phyloP scores from a whole-genome alignment of 345 rosid genomes.

The Arabis alpina region DNA sequence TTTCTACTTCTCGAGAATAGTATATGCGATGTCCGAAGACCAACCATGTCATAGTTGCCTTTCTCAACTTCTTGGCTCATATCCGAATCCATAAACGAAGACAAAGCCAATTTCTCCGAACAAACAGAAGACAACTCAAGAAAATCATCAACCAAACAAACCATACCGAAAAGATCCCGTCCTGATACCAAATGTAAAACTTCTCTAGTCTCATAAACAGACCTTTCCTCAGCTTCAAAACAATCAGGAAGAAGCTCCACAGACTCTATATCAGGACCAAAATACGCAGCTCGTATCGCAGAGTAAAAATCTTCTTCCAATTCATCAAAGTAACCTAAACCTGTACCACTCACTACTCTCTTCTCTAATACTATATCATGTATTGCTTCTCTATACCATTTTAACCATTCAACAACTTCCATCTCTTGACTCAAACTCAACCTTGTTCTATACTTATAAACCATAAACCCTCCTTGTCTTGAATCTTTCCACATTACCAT shows the following conservation, averaged over 20 bases:
- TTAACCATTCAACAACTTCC: constrained; percentile 96
- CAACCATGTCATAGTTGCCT: constrained; percentile 32
- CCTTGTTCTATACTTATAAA: constrained; percentile 48
- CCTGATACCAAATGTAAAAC: constrained; percentile 95
- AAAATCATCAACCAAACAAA: constrained; percentile 57
- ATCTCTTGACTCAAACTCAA: constrained; percentile 52
- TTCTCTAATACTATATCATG: constrained; percentile 73
- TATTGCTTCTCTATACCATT: constrained; percentile 81
- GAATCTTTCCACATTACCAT: constrained; percentile 49
- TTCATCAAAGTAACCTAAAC: constrained; percentile 69
- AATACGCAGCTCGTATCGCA: constrained; percentile 75
- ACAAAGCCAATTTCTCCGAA: constrained; percentile 51
- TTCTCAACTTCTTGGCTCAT: constrained; percentile 40
- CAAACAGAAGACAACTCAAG: constrained; percentile 56
- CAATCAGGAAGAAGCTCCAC: constrained; percentile 83
- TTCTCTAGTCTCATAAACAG: constrained; percentile 70
- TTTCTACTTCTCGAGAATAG: constrained; percentile 38
- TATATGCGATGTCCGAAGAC: constrained; percentile 41
- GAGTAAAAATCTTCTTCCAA: constrained; percentile 89
- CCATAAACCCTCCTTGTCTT: constrained; percentile 39
- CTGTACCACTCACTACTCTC: constrained; percentile 64
- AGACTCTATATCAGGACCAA: constrained; percentile 83
- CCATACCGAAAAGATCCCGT: constrained; percentile 89
- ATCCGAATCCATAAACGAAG: constrained; percentile 41
- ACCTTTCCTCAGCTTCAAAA: constrained; percentile 98